Conservation (phyloP, 192 early-diverging fungal species). For the Mortierella antarctica region DNA sequence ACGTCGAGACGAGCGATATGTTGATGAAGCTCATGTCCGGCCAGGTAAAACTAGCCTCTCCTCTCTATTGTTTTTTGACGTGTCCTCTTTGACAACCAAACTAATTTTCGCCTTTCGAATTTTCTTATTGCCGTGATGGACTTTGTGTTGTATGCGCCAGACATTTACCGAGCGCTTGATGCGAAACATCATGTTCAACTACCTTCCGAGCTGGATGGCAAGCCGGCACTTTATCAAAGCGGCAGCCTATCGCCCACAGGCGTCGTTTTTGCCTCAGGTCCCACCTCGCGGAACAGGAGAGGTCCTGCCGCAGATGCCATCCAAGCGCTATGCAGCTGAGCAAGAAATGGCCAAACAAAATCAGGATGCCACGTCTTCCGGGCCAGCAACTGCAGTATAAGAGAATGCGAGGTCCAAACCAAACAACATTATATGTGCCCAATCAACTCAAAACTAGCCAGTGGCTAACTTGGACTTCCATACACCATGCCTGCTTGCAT, state of each 20-base stretch:
- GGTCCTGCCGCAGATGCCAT: neutral
- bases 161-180: neutral
- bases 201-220: neutral
- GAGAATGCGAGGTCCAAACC: no score
- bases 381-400: no score
- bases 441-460: no score
- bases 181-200: neutral
- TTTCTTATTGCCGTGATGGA: no score
- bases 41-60: neutral
- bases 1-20: neutral
- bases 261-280: constrained; percentile 1
- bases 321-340: no score
- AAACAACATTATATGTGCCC: no score
- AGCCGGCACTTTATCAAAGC: neutral
- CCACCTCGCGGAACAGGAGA: neutral
- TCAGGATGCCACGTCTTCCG: no score
- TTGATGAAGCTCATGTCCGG: neutral
- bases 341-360: no score
- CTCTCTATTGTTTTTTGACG: neutral
- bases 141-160: neutral
- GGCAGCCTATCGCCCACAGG: neutral
- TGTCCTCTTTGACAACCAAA: neutral
- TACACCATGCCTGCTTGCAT: no score
- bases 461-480: no score
- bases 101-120: no score